Evolutionary conservation across 179 eudicot genomes (phyloP).

Genomic region (Spinacia oleracea): DNA sequence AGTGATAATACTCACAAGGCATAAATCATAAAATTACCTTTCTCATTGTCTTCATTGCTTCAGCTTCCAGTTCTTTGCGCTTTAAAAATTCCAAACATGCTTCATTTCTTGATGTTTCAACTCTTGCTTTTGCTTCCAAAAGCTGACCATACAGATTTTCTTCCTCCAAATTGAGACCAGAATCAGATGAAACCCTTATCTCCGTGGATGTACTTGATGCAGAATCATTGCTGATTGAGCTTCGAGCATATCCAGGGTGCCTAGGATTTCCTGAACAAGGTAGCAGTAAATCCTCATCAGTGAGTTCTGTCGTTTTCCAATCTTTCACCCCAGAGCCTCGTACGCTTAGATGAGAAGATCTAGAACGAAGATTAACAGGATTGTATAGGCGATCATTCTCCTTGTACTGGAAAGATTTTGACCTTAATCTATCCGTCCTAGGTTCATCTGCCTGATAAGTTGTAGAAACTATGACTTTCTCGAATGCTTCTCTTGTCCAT

Average conservation of each 20-base stretch:
- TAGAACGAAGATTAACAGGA: constrained; percentile 30
- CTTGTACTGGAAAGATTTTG: constrained; percentile 36
- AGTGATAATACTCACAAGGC: no score
- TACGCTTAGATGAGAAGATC: constrained; percentile 33
- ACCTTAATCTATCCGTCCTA: constrained; percentile 31
- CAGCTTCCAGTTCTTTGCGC: constrained; percentile 51
- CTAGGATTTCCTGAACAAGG: constrained; percentile 23
- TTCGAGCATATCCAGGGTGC: constrained; percentile 16
- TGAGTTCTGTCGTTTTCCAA: constrained; percentile 29
- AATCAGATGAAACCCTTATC: constrained; percentile 34
- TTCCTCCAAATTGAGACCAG: constrained; percentile 43
- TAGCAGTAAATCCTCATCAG: constrained; percentile 29
- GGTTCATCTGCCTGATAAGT: constrained; percentile 21
- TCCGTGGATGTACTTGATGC: constrained; percentile 35
- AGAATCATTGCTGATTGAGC: constrained; percentile 31
- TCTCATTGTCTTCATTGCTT: constrained; percentile 49
- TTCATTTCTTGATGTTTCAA: constrained; percentile 43
- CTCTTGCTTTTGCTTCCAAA: constrained; percentile 45
- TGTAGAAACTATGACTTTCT: constrained; percentile 18
- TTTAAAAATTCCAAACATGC: constrained; percentile 45
- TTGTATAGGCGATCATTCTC: constrained; percentile 30
- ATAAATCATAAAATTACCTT: constrained; percentile 41
- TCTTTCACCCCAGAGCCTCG: constrained; percentile 27
- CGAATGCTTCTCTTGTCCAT: constrained; percentile 70
- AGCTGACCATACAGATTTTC: constrained; percentile 42